Percentiles rank a stretch among this genome's conserved stretches.
These are phyloP conservation scores for Hura crepitans DNA, from an alignment of 441 rosid species.

Conservation along the genomic window DNA sequence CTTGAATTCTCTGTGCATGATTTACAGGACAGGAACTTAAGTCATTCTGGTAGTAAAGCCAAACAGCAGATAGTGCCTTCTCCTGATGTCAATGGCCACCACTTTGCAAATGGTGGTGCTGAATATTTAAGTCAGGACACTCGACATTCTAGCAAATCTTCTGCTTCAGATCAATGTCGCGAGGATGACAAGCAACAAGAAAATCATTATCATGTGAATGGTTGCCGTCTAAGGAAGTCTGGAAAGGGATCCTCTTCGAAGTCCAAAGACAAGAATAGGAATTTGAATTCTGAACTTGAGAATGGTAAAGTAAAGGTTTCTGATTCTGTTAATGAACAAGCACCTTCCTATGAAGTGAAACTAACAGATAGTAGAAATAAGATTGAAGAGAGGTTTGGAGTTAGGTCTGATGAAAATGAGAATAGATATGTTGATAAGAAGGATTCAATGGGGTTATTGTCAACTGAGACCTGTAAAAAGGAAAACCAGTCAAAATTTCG, in stretches of 20 bases:
- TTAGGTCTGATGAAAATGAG: conserved; percentile 40
- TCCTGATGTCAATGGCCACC: conserved; percentile 36
- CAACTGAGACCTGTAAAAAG: conserved; percentile 39
- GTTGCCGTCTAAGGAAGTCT: conserved; percentile 45
- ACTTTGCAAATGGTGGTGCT: conserved; percentile 37
- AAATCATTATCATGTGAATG: conserved; percentile 39
- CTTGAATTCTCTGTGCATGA: conserved; percentile 47
- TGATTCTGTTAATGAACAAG: conserved; percentile 28
- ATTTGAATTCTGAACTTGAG: conserved; percentile 41
- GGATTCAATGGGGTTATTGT: conserved; percentile 35
- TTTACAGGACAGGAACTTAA: conserved; percentile 44
- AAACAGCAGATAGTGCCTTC: conserved; percentile 40
- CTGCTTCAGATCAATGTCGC: conserved; percentile 31
- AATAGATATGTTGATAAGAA: conserved; percentile 42
- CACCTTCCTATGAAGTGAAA: conserved; percentile 36
- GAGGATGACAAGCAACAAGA: conserved; percentile 46
- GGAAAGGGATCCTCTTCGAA: conserved; percentile 61
- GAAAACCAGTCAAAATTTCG: conserved; percentile 34
- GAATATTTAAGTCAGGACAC: conserved; percentile 42
- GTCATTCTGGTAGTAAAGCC: conserved; percentile 41
- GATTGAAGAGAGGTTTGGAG: conserved; percentile 36
- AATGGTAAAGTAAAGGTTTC: conserved; percentile 28
- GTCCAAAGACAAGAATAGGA: conserved; percentile 57
- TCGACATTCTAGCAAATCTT: conserved; percentile 31
- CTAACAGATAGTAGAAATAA: conserved; percentile 39